Evolutionary conservation across 106 monocot genomes (phyloP).

Genomic region (Dendrobium catenatum): DNA sequence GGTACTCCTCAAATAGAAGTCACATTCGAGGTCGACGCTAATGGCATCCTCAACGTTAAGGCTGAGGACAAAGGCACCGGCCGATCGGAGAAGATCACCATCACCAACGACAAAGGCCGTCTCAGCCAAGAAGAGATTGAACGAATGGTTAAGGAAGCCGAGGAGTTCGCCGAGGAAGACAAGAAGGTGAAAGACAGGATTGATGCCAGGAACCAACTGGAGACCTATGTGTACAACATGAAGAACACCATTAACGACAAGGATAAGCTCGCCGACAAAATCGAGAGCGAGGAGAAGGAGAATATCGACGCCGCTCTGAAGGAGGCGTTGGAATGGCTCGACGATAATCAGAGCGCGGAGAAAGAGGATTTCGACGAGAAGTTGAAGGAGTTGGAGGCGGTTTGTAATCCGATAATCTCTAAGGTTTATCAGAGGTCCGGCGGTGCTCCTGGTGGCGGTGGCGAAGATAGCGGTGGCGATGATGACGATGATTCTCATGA

Average conservation of each 20-base stretch:
- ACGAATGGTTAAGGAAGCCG: slow-evolving; percentile 17
- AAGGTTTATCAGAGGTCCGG: slow-evolving; percentile 23
- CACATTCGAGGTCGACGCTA: slow-evolving; percentile 59
- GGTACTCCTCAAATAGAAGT: slow-evolving; percentile 63
- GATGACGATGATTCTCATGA: slow-evolving; percentile 21
- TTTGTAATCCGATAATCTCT: slow-evolving; percentile 22
- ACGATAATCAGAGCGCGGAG: slow-evolving; percentile 20
- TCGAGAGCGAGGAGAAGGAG: slow-evolving; percentile 30
- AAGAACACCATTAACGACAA: slow-evolving; percentile 26
- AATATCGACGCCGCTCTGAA: slow-evolving; percentile 18
- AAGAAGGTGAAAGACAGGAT: slow-evolving; percentile 30
- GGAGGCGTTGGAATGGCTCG: slow-evolving; percentile 24
- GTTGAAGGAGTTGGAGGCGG: slow-evolving; percentile 22
- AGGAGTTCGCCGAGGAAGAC: slow-evolving; percentile 26
- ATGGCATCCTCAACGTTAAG: slow-evolving; percentile 57
- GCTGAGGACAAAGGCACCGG: slow-evolving; percentile 57
- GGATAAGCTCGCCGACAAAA: slow-evolving; percentile 30
- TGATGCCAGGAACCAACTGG: slow-evolving; percentile 25
- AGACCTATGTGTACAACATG: slow-evolving; percentile 34
- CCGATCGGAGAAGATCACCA: slow-evolving; percentile 53
- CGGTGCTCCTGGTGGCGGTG: slow-evolving; percentile 3
- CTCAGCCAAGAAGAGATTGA: slow-evolving; percentile 20
- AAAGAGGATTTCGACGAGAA: slow-evolving; percentile 28
- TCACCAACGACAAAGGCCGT: slow-evolving; percentile 52
- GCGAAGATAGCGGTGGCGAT: background rate